Conservation (phyloP, 768 basidiomycete species). For the Cystofilobasidium bisporidii region DNA sequence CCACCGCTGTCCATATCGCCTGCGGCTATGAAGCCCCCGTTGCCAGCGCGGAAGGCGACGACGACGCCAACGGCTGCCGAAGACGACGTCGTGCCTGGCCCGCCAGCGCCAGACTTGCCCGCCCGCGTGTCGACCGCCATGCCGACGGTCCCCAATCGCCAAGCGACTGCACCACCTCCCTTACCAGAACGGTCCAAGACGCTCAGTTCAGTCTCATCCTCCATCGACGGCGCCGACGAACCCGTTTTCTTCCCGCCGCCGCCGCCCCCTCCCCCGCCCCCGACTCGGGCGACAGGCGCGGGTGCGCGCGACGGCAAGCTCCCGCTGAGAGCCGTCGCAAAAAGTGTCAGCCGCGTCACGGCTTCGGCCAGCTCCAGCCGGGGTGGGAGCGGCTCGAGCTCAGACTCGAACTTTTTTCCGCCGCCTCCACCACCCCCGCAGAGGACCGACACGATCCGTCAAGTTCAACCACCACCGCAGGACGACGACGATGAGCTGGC, state of each 20-base stretch:
- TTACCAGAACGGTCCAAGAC: slow-evolving; percentile 3
- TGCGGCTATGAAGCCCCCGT: background rate
- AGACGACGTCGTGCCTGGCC: too few relatives aligned
- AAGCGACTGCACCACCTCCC: background rate
- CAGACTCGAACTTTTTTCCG: background rate
- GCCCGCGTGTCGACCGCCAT: too few relatives aligned
- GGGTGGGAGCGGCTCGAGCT: background rate
- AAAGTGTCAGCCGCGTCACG: background rate
- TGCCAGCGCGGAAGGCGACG: background rate
- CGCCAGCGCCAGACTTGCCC: too few relatives aligned
- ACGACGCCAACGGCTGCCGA: background rate
- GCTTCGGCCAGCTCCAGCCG: background rate
- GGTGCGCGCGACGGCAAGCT: too few relatives aligned
- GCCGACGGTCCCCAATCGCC: too few relatives aligned
- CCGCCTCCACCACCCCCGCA: background rate
- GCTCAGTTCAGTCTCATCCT: too few relatives aligned
- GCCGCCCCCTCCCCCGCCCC: too few relatives aligned
- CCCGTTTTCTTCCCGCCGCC: too few relatives aligned
- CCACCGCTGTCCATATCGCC: background rate
- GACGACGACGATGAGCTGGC: background rate
- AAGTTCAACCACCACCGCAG: too few relatives aligned
- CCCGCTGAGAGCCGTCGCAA: background rate
- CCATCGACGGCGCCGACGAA: too few relatives aligned
- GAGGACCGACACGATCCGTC: background rate
- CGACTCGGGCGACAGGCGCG: too few relatives aligned